Percentiles rank a stretch among this genome's conserved stretches.
Evolutionary conservation across 306 rosid species (phyloP).

Genomic region (Fragaria ananassa): DNA sequence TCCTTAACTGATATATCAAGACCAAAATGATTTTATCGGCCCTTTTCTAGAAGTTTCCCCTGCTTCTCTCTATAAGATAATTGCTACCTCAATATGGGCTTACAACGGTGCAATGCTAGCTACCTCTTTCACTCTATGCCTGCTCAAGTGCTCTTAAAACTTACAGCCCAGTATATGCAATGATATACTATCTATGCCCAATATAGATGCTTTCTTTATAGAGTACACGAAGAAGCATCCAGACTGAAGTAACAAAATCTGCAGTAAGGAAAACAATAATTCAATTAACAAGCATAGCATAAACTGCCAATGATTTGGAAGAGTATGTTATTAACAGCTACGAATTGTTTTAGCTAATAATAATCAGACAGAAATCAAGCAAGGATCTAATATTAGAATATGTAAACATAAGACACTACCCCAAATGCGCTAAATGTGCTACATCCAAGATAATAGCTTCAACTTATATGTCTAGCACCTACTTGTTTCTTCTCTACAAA

Average conservation of each 20-base stretch:
- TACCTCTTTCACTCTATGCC: background rate
- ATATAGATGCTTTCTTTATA: background rate
- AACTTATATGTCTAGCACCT: background rate
- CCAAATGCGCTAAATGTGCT: background rate
- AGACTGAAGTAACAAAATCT: constrained; percentile 21
- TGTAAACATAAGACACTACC: background rate
- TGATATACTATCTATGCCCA: background rate
- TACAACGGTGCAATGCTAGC: background rate
- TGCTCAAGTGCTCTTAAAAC: constrained; percentile 5
- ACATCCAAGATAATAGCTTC: background rate
- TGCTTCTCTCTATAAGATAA: background rate
- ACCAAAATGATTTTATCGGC: constrained; percentile 13
- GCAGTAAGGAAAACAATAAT: constrained; percentile 26
- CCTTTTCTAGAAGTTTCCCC: background rate
- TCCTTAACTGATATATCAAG: constrained; percentile 6
- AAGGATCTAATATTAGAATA: background rate
- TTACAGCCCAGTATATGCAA: constrained; percentile 4
- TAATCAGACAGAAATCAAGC: background rate
- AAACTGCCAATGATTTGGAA: background rate
- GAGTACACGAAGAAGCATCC: constrained; percentile 18
- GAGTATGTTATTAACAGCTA: background rate
- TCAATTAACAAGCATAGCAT: constrained; percentile 5
- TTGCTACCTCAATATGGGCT: background rate
- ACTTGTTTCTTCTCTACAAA: background rate
- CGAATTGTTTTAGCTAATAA: background rate